A percentile compares a stretch with the other conserved stretches of the same genome.
phyloP scores from a whole-genome alignment of 2,329 filamentous ascomycete species.

The Madurella mycetomatis region DNA sequence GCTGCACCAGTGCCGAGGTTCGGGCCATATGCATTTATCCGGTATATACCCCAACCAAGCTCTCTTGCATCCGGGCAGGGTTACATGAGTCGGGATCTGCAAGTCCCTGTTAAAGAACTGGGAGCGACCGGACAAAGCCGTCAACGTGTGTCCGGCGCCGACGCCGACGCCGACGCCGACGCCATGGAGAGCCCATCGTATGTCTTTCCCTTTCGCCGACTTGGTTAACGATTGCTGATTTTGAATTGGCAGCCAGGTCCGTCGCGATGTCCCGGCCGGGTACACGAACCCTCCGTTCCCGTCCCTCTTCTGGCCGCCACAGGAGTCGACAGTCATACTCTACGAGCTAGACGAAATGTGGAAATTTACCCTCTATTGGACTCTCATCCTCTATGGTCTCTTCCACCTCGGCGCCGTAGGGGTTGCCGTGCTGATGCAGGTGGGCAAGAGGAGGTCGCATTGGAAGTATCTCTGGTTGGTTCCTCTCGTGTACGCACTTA shows the following conservation, averaged over 20 bases:
- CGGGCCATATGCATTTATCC: not conserved
- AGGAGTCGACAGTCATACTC: constrained; percentile 52
- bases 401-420: constrained; percentile 69
- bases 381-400: constrained; percentile 68
- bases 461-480: constrained; percentile 66
- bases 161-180: not conserved
- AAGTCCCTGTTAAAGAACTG: not conserved
- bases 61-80: not conserved
- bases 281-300: constrained; percentile 73
- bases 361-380: constrained; percentile 86
- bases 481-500: constrained; percentile 63
- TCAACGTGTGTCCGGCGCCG: not conserved
- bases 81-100: not conserved
- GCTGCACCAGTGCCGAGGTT: not conserved
- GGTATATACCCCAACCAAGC: not conserved
- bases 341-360: constrained; percentile 75
- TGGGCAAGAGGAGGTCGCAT: constrained; percentile 47
- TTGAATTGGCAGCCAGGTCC: constrained; percentile 12
- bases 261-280: constrained; percentile 39
- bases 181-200: constrained; percentile 20
- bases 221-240: not conserved
- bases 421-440: constrained; percentile 70
- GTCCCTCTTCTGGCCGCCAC: constrained; percentile 71
- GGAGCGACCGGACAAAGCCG: not conserved
- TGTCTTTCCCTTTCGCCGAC: not conserved